A percentile compares a stretch with the other conserved stretches of the same genome.
These are phyloP conservation scores for Vigna mungo DNA, from an alignment of 306 rosid species.

Conservation along the genomic window DNA sequence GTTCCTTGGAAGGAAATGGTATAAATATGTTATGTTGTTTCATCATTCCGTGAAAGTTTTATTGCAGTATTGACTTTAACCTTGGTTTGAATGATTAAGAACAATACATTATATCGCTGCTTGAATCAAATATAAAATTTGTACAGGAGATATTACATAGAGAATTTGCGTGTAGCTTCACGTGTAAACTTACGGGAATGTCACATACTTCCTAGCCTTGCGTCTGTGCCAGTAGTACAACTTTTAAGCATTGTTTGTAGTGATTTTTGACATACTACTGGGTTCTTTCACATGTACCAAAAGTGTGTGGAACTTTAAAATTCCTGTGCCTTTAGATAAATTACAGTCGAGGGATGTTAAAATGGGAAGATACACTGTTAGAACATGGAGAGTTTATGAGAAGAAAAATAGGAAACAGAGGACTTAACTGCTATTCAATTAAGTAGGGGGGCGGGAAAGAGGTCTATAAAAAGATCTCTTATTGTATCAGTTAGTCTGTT, in stretches of 20 bases:
- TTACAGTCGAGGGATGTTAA: slow-evolving; percentile 11
- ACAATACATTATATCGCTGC: slow-evolving; percentile 10
- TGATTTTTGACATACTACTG: neutral
- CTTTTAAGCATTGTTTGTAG: slow-evolving; percentile 9
- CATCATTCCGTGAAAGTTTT: slow-evolving; percentile 21
- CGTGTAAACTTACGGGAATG: slow-evolving; percentile 14
- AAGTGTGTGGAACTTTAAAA: slow-evolving; percentile 10
- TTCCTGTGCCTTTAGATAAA: neutral
- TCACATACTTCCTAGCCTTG: neutral
- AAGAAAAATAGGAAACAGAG: no score
- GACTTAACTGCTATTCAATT: no score
- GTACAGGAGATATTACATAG: slow-evolving; percentile 6
- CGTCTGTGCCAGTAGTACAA: slow-evolving; percentile 13
- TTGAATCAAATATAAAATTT: slow-evolving; percentile 21
- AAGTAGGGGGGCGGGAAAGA: no score
- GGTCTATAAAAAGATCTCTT: no score
- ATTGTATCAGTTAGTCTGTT: no score
- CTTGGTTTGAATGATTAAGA: slow-evolving; percentile 18
- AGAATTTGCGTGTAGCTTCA: slow-evolving; percentile 30
- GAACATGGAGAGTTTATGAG: no score
- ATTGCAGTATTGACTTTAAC: slow-evolving; percentile 18
- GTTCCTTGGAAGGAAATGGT: slow-evolving; percentile 99
- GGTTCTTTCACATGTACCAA: neutral
- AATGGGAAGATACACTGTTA: neutral
- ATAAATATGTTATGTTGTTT: slow-evolving; percentile 44